Evolutionary conservation across 805 yeast genomes (phyloP), one percentile per base, ranked within the genome.

Genomic region (Clavispora phyllophila): DNA sequence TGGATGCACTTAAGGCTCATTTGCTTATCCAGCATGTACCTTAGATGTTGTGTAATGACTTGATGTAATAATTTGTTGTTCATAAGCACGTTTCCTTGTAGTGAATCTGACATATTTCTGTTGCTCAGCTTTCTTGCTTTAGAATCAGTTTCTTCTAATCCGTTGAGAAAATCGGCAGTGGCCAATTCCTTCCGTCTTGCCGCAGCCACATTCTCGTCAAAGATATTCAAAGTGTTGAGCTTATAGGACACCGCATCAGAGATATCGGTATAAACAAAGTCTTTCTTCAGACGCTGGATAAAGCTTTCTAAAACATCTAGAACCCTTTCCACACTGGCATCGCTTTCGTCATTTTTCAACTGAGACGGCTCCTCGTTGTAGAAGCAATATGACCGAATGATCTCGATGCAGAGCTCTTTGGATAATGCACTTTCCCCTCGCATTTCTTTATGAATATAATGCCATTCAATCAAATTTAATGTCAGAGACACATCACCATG

Each of bases 401-500:
- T 57, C 22, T 56, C 57, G 2, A 62, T 41, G 37, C 65, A 58
- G 20, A 69, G 49, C 9, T 66, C 67, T 36, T 60, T 63, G 24
- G 61, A 57, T 28, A 70, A 47, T 1, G 65, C 65, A 27, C 40
- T 53, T 40, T 65, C 64, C 3, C 74, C 73, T 18, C 45, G 51
- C 35, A 63, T 41, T 2, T 53, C 34, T 26, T 60, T 60, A 44
- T 65, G 69, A 6, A 69, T 44, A 45, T 52, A 66, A 41, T 66
- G 70, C 36, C 66, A 49, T 43, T 70, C 72, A 10, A 70, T 60
- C 12, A 69, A 50, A 5, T 55, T 42, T 9, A 66, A 43, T 1
- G 70, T 59, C 59, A 58, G 62, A 13, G 55, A 38, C 5, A 67
- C 65, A 46, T 70, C 75, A 5, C 75, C 75, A 39, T 62, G 54